phyloP scores from a whole-genome alignment of 2,329 filamentous ascomycete species.

The Microsporum ferrugineum region DNA sequence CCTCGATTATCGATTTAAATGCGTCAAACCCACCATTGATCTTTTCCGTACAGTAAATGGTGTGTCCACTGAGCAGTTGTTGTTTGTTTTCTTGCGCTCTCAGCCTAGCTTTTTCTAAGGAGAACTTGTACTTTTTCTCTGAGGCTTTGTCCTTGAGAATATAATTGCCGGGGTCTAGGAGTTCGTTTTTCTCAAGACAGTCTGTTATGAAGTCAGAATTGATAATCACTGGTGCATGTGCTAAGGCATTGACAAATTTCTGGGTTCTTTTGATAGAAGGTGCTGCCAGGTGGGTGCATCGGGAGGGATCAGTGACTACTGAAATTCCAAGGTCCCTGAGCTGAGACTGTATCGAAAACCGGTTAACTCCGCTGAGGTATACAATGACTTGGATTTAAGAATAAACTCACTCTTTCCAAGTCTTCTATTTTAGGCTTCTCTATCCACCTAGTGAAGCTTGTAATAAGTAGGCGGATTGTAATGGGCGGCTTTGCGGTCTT shows the following conservation, averaged over 20 bases:
- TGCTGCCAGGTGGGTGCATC: slow-evolving; percentile 77
- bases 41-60: slow-evolving; percentile 71
- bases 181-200: slow-evolving; percentile 56
- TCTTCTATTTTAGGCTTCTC: slow-evolving; percentile 63
- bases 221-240: slow-evolving; percentile 66
- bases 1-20: slow-evolving; percentile 73
- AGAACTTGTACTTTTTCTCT: slow-evolving; percentile 60
- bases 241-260: slow-evolving; percentile 84
- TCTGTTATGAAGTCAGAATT: slow-evolving; percentile 67
- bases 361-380: slow-evolving; percentile 11
- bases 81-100: slow-evolving; percentile 67
- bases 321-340: slow-evolving; percentile 73
- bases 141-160: slow-evolving; percentile 58
- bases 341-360: slow-evolving; percentile 47
- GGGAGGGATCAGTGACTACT: slow-evolving; percentile 61
- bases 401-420: slow-evolving; percentile 57
- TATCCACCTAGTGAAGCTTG: slow-evolving; percentile 74
- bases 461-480: slow-evolving; percentile 65
- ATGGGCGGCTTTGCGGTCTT: slow-evolving; percentile 54
- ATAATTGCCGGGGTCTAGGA: slow-evolving; percentile 55
- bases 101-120: slow-evolving; percentile 54
- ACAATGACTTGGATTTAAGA: not conserved
- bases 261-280: slow-evolving; percentile 78
- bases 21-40: slow-evolving; percentile 73
- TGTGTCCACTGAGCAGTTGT: slow-evolving; percentile 60